A percentile compares a stretch with the other conserved stretches of the same genome.
Evolutionary conservation across 208 protist species (phyloP).

Genomic region (Acanthamoeba divionensis): DNA sequence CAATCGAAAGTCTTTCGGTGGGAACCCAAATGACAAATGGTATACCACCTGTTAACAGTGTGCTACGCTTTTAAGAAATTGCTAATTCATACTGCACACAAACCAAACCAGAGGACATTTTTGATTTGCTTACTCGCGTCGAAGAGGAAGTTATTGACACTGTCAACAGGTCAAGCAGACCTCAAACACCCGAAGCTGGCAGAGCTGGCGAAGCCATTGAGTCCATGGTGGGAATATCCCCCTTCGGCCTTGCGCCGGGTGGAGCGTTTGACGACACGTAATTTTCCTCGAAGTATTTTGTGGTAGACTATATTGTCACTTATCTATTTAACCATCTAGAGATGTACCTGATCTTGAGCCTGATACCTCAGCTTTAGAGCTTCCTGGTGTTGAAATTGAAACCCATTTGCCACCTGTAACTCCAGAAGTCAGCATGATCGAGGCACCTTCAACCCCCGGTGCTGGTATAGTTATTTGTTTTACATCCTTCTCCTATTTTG

Average conservation of each 20-base stretch:
- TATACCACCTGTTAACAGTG: no score
- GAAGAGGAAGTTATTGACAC: constrained; percentile 20
- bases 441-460: neutral
- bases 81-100: neutral
- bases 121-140: neutral
- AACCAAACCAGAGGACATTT: neutral
- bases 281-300: neutral
- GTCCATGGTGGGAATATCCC: neutral
- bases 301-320: no score
- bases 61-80: neutral
- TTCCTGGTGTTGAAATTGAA: no score
- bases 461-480: no score
- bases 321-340: no score
- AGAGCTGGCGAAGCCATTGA: constrained; percentile 9
- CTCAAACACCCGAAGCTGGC: constrained; percentile 1
- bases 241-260: neutral
- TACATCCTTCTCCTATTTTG: no score
- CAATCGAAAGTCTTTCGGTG: neutral
- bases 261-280: constrained; percentile 43
- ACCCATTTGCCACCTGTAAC: neutral
- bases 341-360: no score
- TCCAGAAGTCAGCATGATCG: neutral
- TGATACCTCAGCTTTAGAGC: no score
- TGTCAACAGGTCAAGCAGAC: neutral
- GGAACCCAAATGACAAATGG: constrained; percentile 31